These are phyloP conservation scores for Mortierella antarctica DNA, from an alignment of 192 early-diverging fungal genomes.

Conservation along the genomic window DNA sequence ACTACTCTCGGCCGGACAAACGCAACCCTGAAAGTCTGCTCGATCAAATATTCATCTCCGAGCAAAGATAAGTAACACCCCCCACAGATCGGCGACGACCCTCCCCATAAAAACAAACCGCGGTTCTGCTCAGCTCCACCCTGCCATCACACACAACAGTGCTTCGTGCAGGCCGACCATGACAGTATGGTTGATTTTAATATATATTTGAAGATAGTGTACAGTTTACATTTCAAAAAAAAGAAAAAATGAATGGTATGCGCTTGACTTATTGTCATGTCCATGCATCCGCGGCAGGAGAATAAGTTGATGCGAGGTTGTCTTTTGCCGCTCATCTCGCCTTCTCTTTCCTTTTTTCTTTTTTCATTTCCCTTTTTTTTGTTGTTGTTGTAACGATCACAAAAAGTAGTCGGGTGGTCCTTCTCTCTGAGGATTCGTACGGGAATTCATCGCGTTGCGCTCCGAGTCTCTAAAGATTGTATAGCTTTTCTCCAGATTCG, in stretches of 20 bases:
- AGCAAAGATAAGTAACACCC: no score
- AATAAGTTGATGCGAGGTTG: neutral
- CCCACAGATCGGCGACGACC: no score
- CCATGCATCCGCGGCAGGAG: no score
- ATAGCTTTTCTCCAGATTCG: slow-evolving; percentile 87
- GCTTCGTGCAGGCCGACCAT: no score
- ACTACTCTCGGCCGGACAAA: no score
- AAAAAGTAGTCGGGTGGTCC: slow-evolving; percentile 95
- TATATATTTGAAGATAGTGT: no score
- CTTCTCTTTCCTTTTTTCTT: neutral
- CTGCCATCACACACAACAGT: no score
- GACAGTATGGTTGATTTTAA: no score
- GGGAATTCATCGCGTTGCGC: slow-evolving; percentile 68
- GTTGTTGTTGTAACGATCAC: slow-evolving; percentile 52
- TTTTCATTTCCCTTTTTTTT: slow-evolving; percentile 1
- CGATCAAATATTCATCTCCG: no score
- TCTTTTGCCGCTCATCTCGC: neutral
- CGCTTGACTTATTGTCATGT: slow-evolving; percentile 6
- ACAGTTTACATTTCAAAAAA: neutral
- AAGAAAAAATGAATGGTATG: slow-evolving; percentile 12
- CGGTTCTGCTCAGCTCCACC: no score
- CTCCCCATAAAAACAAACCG: no score
- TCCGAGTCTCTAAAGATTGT: slow-evolving; percentile 77
- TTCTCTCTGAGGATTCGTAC: slow-evolving; percentile 85
- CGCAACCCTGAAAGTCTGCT: no score